Base-by-base conservation (phyloP, 306 rosid species). In the Acacia acuminata region DNA sequence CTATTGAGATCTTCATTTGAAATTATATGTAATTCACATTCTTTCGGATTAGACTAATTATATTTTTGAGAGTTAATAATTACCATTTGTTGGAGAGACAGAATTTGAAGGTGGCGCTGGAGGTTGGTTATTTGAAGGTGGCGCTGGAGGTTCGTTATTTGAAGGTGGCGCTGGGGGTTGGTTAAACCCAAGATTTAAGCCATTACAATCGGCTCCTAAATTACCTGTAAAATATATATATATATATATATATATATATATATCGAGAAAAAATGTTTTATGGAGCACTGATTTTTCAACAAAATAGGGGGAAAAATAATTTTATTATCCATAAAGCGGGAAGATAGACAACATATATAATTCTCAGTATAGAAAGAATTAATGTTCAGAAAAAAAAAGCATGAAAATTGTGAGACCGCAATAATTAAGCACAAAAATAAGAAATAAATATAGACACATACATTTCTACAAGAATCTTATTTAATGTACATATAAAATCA, bases 201-300 rank as follows among this genome's bases (percentile, higher is more conserved):
- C 71, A 36, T 17, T 7, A 67, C 94, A 91, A 69, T 84, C 87
- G 77, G 61, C 90, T 79, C 88, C 91, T 2, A 93, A 19, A 43
- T 40, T 11, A 45, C 96, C 97, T 93, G 89, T 44, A 17, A 70
- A 11, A 58, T 60, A 42, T n/a, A n/a, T n/a, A n/a, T n/a, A n/a
- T n/a, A n/a, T n/a, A n/a, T n/a, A n/a, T n/a, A n/a, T n/a, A n/a
- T n/a, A n/a, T n/a, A n/a, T n/a, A n/a, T n/a, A n/a, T n/a, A n/a
- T n/a, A n/a, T 5, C 22, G 55, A 56, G 5, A 63, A 61, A 19
- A 19, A 40, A 5, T 8, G 36, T 64, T n/a, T 2, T 16, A 36
- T 3, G 14, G 8, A 25, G 6, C 6, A 61, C 34, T 61, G 16
- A 61, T 60, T 24, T 22, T 60, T 25, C 14, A 12, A 24, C 34